These are phyloP conservation scores for Artemisia tridentata DNA, from an alignment of 129 eudicot species.

Conservation along the genomic window DNA sequence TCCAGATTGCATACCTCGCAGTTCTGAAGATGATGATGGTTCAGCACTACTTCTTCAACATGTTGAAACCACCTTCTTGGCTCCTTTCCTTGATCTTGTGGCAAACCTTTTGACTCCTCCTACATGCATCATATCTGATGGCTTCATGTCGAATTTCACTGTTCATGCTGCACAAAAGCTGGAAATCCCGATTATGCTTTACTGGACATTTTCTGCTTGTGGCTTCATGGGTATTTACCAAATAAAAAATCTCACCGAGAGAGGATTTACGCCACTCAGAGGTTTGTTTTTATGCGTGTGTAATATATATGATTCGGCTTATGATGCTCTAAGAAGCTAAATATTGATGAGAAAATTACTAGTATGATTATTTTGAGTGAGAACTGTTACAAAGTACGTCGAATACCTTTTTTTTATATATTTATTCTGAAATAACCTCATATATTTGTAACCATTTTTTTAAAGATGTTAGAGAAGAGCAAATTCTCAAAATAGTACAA, in stretches of 20 bases:
- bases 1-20: neutral
- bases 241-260: neutral
- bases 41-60: neutral
- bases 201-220: neutral
- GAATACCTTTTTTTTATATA: too few relatives aligned
- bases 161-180: constrained; percentile 1
- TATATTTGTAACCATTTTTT: too few relatives aligned
- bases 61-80: neutral
- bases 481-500: too few relatives aligned
- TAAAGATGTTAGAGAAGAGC: too few relatives aligned
- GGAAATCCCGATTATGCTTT: neutral
- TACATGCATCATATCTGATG: constrained; percentile 4
- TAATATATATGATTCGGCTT: neutral
- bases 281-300: neutral
- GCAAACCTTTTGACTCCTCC: neutral
- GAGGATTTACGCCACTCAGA: constrained; percentile 10
- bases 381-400: too few relatives aligned
- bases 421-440: too few relatives aligned
- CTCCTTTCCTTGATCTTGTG: constrained; percentile 1
- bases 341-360: too few relatives aligned
- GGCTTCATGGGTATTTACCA: constrained; percentile 6
- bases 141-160: neutral
- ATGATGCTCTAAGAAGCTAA: too few relatives aligned
- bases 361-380: too few relatives aligned
- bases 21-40: neutral